Evolutionary conservation across 768 basidiomycete genomes (phyloP).

Genomic region (Russula olivacea): DNA sequence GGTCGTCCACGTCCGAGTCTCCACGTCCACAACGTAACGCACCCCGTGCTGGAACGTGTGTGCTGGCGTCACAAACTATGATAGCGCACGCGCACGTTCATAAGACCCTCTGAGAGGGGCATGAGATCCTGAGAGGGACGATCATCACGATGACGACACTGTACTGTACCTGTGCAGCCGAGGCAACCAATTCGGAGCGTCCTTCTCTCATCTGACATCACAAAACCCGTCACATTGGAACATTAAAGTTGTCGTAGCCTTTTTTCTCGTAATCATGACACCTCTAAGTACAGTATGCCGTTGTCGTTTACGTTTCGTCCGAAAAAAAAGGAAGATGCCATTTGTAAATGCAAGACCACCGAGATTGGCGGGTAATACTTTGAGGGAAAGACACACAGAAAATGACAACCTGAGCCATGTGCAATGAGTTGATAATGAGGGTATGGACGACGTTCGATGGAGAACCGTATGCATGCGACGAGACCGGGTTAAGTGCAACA

Average conservation of each 20-base stretch:
- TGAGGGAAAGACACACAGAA: background rate
- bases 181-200: background rate
- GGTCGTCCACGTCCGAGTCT: background rate
- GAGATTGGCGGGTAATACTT: background rate
- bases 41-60: background rate
- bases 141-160: background rate
- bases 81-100: background rate
- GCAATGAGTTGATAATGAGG: conserved; percentile 2
- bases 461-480: conserved; percentile 13
- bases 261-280: background rate
- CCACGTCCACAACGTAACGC: background rate
- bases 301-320: background rate
- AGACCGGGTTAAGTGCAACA: conserved; percentile 9
- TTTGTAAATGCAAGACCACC: conserved; percentile 3
- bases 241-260: background rate
- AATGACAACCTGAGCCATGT: background rate
- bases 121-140: background rate
- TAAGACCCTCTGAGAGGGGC: background rate
- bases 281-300: background rate
- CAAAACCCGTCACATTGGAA: background rate
- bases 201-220: no score
- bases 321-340: background rate
- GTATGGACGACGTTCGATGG: conserved; percentile 6
- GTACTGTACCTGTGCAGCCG: background rate
- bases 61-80: background rate